Evolutionary conservation across 768 basidiomycete species (phyloP).

Genomic region (Tylopilus sp.): DNA sequence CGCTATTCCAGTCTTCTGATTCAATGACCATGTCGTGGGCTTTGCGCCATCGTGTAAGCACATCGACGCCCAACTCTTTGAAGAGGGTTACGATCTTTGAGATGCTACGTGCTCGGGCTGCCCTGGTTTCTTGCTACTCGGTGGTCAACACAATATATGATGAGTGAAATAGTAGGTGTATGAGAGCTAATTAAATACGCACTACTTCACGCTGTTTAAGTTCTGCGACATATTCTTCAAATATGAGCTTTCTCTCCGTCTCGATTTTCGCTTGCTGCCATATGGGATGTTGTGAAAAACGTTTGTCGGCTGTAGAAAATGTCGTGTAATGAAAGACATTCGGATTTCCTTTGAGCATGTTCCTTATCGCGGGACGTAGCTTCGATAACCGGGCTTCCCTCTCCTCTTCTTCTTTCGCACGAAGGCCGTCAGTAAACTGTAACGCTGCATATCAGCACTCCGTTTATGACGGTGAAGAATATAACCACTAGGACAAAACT

Average conservation of each 20-base stretch:
- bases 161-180: conserved; percentile 4
- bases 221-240: conserved; percentile 88
- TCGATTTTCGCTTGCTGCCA: conserved; percentile 89
- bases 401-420: conserved; percentile 83
- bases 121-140: conserved; percentile 71
- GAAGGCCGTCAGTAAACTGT: conserved; percentile 71
- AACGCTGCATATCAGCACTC: conserved; percentile 6
- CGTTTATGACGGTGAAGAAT: background rate
- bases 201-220: conserved; percentile 89
- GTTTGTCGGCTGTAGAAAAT: conserved; percentile 82
- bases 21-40: conserved; percentile 75
- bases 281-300: conserved; percentile 83
- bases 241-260: conserved; percentile 80
- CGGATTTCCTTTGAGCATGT: conserved; percentile 83
- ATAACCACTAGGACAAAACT: background rate
- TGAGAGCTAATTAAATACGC: conserved; percentile 28
- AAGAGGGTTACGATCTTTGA: conserved; percentile 81
- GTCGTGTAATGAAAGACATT: conserved; percentile 91
- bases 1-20: conserved; percentile 75
- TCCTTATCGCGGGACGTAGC: conserved; percentile 80
- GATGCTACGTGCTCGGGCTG: conserved; percentile 74
- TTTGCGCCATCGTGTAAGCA: conserved; percentile 89
- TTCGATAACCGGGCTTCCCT: conserved; percentile 79
- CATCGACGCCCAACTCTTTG: conserved; percentile 85
- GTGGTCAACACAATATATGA: conserved; percentile 1